Base-by-base conservation (phyloP, 177 flowering plant genomes). In the Vitis hybrid region DNA sequence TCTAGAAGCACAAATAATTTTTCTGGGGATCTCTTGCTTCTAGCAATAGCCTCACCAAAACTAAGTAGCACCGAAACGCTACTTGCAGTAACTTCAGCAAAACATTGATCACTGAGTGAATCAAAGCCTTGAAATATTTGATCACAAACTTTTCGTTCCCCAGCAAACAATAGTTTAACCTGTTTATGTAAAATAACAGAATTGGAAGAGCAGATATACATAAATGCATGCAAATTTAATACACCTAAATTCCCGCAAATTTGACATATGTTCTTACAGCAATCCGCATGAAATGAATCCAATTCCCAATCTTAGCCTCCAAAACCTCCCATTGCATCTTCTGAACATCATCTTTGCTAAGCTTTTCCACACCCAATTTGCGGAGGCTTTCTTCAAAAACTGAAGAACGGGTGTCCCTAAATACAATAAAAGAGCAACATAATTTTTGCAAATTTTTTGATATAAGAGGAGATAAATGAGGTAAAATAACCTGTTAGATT, bases 241-340 rank as follows among this genome's bases (percentile, higher is more conserved):
- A 2, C 8, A 29, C 13, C 31, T 8, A 16, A 45, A 59, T 29
- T 56, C 10, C 2, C 26, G 0, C 9, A 58, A 31, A 33, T 63
- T 50, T 51, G n/a, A 22, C 7, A 13, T 56, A 55, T n/a, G 58
- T 64, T 21, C 90, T 84, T 82, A 89, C 93, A 77, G 93, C 88
- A 81, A 87, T 87, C 14, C 93, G 86, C 93, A 89, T 89, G 73
- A 79, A 89, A 81, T 87, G 89, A 70, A 89, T 87, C 93, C 93
- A 89, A 51, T 86, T 89, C 74, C 91, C 91, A 73, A 89, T 89
- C 74, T 87, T 89, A 13, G 87, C 87, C 78, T 89, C 93, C 80
- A 89, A 77, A 73, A 84, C 87, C 80, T 89, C 92, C 93, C 90
- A 89, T 59, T 82, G 89, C 90, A 89, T 87, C 83, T 80, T 89